These are phyloP conservation scores for Penicillium sp. DNA, from an alignment of 2,329 filamentous ascomycete species.

Conservation along the genomic window DNA sequence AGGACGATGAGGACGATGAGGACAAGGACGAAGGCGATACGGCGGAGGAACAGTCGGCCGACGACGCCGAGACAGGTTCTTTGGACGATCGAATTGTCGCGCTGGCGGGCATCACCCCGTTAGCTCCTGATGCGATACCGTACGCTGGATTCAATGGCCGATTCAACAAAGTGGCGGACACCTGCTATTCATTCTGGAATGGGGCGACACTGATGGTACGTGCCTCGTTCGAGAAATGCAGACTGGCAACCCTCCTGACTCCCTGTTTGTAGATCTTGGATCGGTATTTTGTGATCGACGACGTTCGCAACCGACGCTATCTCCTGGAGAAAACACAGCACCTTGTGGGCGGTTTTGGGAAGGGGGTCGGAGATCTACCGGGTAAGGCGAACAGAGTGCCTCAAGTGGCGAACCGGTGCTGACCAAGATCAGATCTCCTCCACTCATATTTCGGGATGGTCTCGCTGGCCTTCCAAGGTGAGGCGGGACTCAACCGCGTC, in stretches of 20 bases:
- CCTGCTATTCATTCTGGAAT: conserved; percentile 95
- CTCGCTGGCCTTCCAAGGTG: conserved; percentile 69
- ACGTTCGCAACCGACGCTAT: conserved; percentile 66
- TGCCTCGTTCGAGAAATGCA: background rate
- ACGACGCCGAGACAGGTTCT: conserved; percentile 12
- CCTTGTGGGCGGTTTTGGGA: conserved; percentile 77
- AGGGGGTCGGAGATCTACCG: conserved; percentile 64
- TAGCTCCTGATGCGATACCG: conserved; percentile 35
- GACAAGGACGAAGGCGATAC: conserved; percentile 32
- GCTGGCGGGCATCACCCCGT: conserved; percentile 28
- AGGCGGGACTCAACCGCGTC: conserved; percentile 65
- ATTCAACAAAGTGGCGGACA: conserved; percentile 87
- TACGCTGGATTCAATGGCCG: conserved; percentile 83
- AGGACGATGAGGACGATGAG: conserved; percentile 14
- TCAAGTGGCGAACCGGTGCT: conserved; percentile 5
- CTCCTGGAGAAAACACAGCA: conserved; percentile 85
- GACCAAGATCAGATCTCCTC: conserved; percentile 61
- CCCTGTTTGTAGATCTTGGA: conserved; percentile 54
- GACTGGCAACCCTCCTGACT: conserved; percentile 2
- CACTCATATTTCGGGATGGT: conserved; percentile 87
- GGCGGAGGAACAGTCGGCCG: background rate
- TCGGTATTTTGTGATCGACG: conserved; percentile 57
- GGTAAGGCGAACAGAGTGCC: conserved; percentile 45
- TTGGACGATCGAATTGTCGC: conserved; percentile 26
- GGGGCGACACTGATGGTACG: conserved; percentile 59